Base-by-base conservation (phyloP, 2,329 filamentous ascomycete species). In the Fusarium bulbicola region DNA sequence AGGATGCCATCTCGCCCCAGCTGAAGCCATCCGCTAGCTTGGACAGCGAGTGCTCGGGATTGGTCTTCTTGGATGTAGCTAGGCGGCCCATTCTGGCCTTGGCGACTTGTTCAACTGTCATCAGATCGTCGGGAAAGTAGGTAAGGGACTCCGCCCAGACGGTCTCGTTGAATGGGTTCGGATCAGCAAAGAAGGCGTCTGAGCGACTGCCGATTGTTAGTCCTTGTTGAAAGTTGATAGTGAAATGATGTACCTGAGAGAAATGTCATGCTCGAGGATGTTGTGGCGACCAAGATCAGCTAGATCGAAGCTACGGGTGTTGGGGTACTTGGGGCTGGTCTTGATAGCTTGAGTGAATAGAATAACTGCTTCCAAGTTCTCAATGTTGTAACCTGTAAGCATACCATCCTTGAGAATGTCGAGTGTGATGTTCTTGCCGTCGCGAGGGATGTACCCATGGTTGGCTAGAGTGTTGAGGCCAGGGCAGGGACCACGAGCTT, bases 1-100 rank as follows among this genome's bases (percentile, higher is more conserved):
- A 65, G 11, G 63, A 65, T 7, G 63, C 63, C 63, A 65, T 65
- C 26, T 65, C 63, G 10, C 63, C 63, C 63, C 63, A 65, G 4
- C 59, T 64, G 24, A 65, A 65, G 3, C 63, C 63, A 0, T 64
- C 47, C 6, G 63, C 63, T 26, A 65, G 36, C 9, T 21, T 24
- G 6, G 59, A 65, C 11, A 65, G 28, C 8, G 63, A 65, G 34
- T 64, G 63, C 26, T 66, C 26, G 1, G 63, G 63, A 2, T 66
- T 66, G 1, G 43, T 50, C 37, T 13, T 65, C 26, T 66, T 66
- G 1, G 63, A 66, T 2, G 50, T 49, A 1, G 26, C 61, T 2
- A 66, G 14, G 1, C 63, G 61, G 2, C 50, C 62, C 47, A 66
- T 66, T 34, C 61, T 37, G 0, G 63, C 61, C 6, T 66, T 66